phyloP scores from a whole-genome alignment of 2,329 filamentous ascomycete species.

The Calcarisporium arbuscula region DNA sequence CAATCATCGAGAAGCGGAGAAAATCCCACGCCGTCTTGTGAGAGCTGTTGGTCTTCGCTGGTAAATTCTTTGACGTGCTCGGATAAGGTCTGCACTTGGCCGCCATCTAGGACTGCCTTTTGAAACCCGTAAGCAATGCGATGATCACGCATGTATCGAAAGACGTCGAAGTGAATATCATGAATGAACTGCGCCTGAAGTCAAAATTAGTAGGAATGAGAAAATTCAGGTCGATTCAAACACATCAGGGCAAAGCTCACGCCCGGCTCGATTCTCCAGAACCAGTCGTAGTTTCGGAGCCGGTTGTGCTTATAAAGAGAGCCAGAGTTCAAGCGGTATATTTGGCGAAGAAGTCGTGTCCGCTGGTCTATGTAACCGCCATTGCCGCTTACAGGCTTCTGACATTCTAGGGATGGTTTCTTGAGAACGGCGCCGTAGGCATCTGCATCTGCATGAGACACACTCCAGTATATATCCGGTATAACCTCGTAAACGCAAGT shows the following conservation, averaged over 20 bases:
- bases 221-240: neutral
- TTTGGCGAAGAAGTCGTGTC: constrained; percentile 61
- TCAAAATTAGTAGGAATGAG: constrained; percentile 1
- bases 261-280: constrained; percentile 55
- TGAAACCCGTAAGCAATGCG: constrained; percentile 72
- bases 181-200: constrained; percentile 47
- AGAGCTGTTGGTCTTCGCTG: too few relatives aligned
- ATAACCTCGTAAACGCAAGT: constrained; percentile 67
- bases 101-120: constrained; percentile 40
- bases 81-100: constrained; percentile 37
- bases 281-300: constrained; percentile 54
- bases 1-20: too few relatives aligned
- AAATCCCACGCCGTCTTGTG: too few relatives aligned
- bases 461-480: constrained; percentile 68
- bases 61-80: constrained; percentile 39
- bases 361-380: constrained; percentile 47
- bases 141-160: constrained; percentile 78
- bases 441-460: too few relatives aligned
- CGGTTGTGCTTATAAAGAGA: constrained; percentile 75
- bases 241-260: constrained; percentile 31
- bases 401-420: too few relatives aligned
- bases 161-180: constrained; percentile 74
- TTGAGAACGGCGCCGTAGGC: too few relatives aligned
- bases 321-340: constrained; percentile 78
- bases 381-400: too few relatives aligned